Percentiles rank a stretch among this genome's conserved stretches.
Evolutionary conservation across 495 filamentous ascomycete genomes (phyloP).

Genomic region (Annulohypoxylon moriforme): DNA sequence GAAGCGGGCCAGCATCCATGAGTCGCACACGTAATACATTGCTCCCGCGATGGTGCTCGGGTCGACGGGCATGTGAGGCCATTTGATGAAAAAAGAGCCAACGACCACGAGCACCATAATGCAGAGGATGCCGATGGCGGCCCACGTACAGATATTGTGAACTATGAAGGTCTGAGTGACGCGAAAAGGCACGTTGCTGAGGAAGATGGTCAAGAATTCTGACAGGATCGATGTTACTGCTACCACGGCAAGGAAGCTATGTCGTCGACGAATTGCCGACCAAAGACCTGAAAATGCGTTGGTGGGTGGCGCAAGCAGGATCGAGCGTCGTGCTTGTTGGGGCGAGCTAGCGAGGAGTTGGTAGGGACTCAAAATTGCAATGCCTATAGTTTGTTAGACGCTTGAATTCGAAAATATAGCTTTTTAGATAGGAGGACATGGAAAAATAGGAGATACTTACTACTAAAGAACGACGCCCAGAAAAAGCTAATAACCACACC

Average conservation of each 20-base stretch:
- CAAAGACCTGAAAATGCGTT: constrained; percentile 54
- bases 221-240: constrained; percentile 51
- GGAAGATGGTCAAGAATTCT: constrained; percentile 52
- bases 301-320: constrained; percentile 51
- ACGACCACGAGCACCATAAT: constrained; percentile 53
- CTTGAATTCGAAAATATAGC: neutral
- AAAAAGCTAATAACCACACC: constrained; percentile 57
- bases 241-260: constrained; percentile 48
- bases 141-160: constrained; percentile 49
- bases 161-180: constrained; percentile 49
- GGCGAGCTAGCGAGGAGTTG: constrained; percentile 40
- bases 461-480: constrained; percentile 54
- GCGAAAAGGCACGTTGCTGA: constrained; percentile 55
- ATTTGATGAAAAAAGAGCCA: constrained; percentile 44
- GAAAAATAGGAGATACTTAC: constrained; percentile 43
- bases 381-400: constrained; percentile 23
- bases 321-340: constrained; percentile 47
- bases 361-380: constrained; percentile 47
- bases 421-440: too few species aligned
- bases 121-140: constrained; percentile 49
- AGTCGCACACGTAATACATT: constrained; percentile 52
- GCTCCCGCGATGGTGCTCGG: constrained; percentile 47
- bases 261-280: constrained; percentile 46
- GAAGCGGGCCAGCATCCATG: constrained; percentile 41
- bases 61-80: constrained; percentile 50